Base-by-base conservation (phyloP, 371 early-diverging fungal genomes). In the Mucor ambiguus region DNA sequence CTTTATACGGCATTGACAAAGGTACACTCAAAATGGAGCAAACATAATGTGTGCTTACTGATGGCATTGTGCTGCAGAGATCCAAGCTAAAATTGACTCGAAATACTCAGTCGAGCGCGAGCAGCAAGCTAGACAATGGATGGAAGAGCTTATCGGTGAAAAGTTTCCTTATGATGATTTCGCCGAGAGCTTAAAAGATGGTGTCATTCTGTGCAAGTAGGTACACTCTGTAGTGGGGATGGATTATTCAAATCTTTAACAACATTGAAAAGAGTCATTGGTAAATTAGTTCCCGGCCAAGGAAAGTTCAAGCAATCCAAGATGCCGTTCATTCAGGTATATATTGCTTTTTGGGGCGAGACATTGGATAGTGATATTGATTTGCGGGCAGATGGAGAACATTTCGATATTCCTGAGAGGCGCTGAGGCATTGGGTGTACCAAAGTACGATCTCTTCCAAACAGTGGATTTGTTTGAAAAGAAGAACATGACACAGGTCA, bases 391-490 rank as follows among this genome's bases (percentile, higher is more conserved):
- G 86, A 92, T 93, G 90, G 95, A 95, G 69, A 95, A 96, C 75
- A 94, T 96, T 73, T 85, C 88, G 61, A 80, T 74, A 58, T 97
- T 97, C 78, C 84, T 96, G 56, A 72, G 80, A 56, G 86, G 88
- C n/a, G 82, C 89, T 28, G 88, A 87, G 56, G 77, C 80, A 63
- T 71, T 93, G 22, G 94, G 94, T 37, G 91, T 93, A 24, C 93
- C 93, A 6, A 87, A 90, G 58, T 82, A 85, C 64, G 95, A 97
- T 64, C 80, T 90, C 18, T 97, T 97, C 77, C 93, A 94, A 80
- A 96, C 97, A 6, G 85, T 95, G 32, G 97, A 97, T 37, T 78
- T 97, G 56, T 95, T 87, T 70, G 96, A 97, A 69, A 85, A 85
- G 73, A 95, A 94, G 77, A 93, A 95, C 77, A 84, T 88, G 68